Percentiles rank a stretch among this genome's conserved stretches.
Conservation (phyloP, 75 land plant genomes). For the Picea glauca region DNA sequence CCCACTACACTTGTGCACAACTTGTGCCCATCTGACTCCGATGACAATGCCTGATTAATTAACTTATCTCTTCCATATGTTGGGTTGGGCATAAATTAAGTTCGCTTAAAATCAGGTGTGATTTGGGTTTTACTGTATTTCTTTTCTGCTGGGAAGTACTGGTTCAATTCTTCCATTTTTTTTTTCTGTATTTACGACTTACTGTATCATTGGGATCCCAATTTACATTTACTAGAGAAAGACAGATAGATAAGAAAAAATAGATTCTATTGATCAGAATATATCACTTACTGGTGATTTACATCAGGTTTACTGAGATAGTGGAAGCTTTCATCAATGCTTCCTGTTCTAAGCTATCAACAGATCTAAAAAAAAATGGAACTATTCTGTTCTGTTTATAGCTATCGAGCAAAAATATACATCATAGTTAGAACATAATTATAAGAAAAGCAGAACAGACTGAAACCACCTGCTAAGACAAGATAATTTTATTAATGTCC, state of each 20-base stretch:
- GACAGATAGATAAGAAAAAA: not conserved
- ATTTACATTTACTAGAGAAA: not conserved
- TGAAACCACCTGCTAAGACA: no score
- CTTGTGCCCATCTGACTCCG: not conserved
- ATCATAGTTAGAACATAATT: no score
- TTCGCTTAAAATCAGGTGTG: not conserved
- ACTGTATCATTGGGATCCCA: not conserved
- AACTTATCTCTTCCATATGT: not conserved
- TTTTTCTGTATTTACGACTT: not conserved
- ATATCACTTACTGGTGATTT: not conserved
- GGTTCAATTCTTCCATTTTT: not conserved
- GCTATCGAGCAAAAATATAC: no score
- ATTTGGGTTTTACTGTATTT: not conserved
- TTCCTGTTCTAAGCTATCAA: no score
- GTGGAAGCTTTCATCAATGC: not conserved
- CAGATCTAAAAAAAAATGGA: no score
- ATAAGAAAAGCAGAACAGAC: no score
- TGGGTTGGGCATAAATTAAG: not conserved
- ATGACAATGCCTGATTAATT: not conserved
- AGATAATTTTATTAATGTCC: no score
- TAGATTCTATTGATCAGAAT: not conserved
- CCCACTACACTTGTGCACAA: slow-evolving; percentile 15
- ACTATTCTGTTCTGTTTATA: no score
- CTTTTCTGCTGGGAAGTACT: not conserved
- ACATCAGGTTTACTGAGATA: not conserved